A percentile compares a stretch with the other conserved stretches of the same genome.
Conservation (phyloP, 2,329 filamentous ascomycete genomes). For the Fusarium pseudocircinatum region DNA sequence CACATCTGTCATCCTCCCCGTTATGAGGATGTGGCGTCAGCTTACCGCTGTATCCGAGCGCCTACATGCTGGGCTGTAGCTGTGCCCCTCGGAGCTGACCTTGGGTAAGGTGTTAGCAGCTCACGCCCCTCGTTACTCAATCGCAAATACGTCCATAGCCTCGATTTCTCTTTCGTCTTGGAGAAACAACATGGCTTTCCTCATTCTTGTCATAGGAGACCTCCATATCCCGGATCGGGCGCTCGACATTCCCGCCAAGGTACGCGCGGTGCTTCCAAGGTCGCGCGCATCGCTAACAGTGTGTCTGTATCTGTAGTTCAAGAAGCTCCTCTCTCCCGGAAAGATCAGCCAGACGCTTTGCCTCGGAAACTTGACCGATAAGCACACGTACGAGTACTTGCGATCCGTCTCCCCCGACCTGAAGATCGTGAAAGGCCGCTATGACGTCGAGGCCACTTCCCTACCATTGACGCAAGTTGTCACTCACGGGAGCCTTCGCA, state of each 20-base stretch:
- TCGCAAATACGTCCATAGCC: slow-evolving; percentile 33
- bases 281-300: slow-evolving; percentile 39
- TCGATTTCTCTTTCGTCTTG: slow-evolving; percentile 32
- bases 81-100: slow-evolving; percentile 42
- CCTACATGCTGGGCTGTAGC: slow-evolving; percentile 34
- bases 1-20: slow-evolving; percentile 30
- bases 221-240: slow-evolving; percentile 93
- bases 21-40: slow-evolving; percentile 33
- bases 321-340: slow-evolving; percentile 83
- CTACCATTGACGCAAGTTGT: slow-evolving; percentile 73
- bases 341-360: slow-evolving; percentile 86
- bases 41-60: slow-evolving; percentile 46
- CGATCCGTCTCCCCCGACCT: slow-evolving; percentile 77
- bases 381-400: slow-evolving; percentile 82
- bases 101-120: slow-evolving; percentile 41
- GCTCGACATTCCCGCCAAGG: slow-evolving; percentile 90
- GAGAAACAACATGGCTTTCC: slow-evolving; percentile 76
- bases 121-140: slow-evolving; percentile 34
- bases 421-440: slow-evolving; percentile 74
- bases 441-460: slow-evolving; percentile 73
- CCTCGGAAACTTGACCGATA: slow-evolving; percentile 82
- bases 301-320: slow-evolving; percentile 67
- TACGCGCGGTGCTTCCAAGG: slow-evolving; percentile 49
- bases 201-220: slow-evolving; percentile 92
- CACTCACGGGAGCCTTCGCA: slow-evolving; percentile 71